Evolutionary conservation across 768 basidiomycete species (phyloP).

Genomic region (Suillus hirtellus): DNA sequence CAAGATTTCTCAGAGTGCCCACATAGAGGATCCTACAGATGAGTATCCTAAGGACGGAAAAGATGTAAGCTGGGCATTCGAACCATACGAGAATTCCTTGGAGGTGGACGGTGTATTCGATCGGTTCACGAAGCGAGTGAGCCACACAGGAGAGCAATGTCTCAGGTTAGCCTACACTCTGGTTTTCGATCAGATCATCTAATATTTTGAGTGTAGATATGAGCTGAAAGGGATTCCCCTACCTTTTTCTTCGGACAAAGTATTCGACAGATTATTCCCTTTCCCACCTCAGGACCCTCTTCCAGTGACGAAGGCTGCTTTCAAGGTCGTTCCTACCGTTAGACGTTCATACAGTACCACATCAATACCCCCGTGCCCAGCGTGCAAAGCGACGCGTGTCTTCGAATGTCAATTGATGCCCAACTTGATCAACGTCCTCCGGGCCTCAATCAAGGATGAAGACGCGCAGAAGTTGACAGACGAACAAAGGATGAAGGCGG

Average conservation of each 20-base stretch:
- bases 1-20: slow-evolving; percentile 41
- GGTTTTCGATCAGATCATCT: slow-evolving; percentile 2
- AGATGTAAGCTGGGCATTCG: slow-evolving; percentile 60
- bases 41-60: slow-evolving; percentile 44
- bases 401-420: slow-evolving; percentile 98
- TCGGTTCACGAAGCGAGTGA: slow-evolving; percentile 73
- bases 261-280: slow-evolving; percentile 78
- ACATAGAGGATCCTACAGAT: slow-evolving; percentile 44
- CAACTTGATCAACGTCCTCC: slow-evolving; percentile 81
- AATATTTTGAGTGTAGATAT: slow-evolving; percentile 53
- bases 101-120: slow-evolving; percentile 86
- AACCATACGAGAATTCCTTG: slow-evolving; percentile 80
- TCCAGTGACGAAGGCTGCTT: slow-evolving; percentile 61
- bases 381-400: slow-evolving; percentile 64
- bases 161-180: slow-evolving; percentile 56
- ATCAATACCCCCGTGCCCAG: slow-evolving; percentile 61
- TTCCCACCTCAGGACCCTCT: slow-evolving; percentile 42
- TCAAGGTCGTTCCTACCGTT: slow-evolving; percentile 47
- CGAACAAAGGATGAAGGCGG: slow-evolving; percentile 64
- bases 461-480: slow-evolving; percentile 48
- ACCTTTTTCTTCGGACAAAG: slow-evolving; percentile 77
- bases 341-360: slow-evolving; percentile 57
- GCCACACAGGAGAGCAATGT: slow-evolving; percentile 78
- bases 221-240: slow-evolving; percentile 84
- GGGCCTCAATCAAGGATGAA: slow-evolving; percentile 28